Evolutionary conservation across 2,329 filamentous ascomycete genomes (phyloP).

Genomic region (Ophiostoma ips): DNA sequence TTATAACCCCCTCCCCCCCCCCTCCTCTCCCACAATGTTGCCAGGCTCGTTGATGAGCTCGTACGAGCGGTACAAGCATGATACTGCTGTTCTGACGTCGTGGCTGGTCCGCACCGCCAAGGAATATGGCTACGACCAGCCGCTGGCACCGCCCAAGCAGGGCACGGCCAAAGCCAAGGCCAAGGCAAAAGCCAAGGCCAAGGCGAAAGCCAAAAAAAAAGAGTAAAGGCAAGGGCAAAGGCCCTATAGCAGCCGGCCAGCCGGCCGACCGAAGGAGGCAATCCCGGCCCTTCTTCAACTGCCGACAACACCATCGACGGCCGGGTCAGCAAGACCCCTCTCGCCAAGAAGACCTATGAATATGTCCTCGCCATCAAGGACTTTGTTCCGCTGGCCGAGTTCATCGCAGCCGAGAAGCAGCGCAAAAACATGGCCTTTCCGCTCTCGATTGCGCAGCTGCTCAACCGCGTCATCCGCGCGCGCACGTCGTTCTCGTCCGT

Average conservation of each 20-base stretch:
- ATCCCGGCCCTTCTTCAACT: no score
- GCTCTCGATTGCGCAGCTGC: constrained; percentile 17
- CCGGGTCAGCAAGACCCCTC: not conserved
- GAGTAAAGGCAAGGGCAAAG: no score
- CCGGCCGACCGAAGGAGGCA: no score
- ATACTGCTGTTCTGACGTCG: constrained; percentile 25
- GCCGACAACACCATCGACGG: not conserved
- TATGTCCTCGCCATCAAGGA: constrained; percentile 25
- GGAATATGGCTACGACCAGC: constrained; percentile 17
- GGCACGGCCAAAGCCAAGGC: no score
- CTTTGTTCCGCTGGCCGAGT: constrained; percentile 25
- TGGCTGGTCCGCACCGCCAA: constrained; percentile 30
- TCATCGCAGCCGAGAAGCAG: constrained; percentile 18
- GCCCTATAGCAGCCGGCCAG: no score
- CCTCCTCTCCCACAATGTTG: no score
- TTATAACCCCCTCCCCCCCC: no score
- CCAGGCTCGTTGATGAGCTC: constrained; percentile 12
- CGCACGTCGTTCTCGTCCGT: constrained; percentile 18
- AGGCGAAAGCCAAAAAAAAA: no score
- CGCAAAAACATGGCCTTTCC: constrained; percentile 18
- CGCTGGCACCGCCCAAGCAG: constrained; percentile 8
- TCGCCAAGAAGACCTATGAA: constrained; percentile 11
- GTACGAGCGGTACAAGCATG: constrained; percentile 28
- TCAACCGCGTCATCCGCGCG: constrained; percentile 25
- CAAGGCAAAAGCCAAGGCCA: no score